These are phyloP conservation scores for Rhododendron mucronatum DNA, from an alignment of 148 eudicot species.

Conservation along the genomic window DNA sequence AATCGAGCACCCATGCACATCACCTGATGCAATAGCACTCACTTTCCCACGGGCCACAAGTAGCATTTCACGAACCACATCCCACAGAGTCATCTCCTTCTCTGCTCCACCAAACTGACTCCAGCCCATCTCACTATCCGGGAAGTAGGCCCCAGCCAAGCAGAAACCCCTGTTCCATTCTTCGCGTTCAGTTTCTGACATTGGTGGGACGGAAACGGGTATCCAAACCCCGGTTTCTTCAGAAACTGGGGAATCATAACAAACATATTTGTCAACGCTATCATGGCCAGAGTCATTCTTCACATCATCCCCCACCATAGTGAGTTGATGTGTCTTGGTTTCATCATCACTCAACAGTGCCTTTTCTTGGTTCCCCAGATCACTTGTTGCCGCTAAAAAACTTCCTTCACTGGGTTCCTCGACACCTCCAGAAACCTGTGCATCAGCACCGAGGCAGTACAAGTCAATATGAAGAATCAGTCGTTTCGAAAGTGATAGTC, in stretches of 20 bases:
- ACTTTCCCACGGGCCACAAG: slow-evolving; percentile 58
- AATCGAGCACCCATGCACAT: slow-evolving; percentile 27
- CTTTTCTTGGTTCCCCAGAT: slow-evolving; percentile 10
- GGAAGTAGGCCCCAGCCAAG: slow-evolving; percentile 39
- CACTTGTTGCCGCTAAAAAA: not conserved
- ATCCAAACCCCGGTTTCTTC: slow-evolving; percentile 71
- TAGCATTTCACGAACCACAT: slow-evolving; percentile 57
- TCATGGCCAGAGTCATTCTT: slow-evolving; percentile 15
- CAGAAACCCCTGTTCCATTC: slow-evolving; percentile 43
- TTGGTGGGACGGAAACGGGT: slow-evolving; percentile 60
- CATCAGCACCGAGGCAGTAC: slow-evolving; percentile 7
- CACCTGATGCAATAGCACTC: slow-evolving; percentile 49
- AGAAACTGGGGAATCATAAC: slow-evolving; percentile 48
- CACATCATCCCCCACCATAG: not conserved
- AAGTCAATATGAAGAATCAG: slow-evolving; percentile 8
- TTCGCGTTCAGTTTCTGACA: slow-evolving; percentile 42
- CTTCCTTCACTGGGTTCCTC: slow-evolving; percentile 14
- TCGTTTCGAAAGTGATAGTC: not conserved
- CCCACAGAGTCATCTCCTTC: slow-evolving; percentile 77
- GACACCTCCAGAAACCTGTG: slow-evolving; percentile 24
- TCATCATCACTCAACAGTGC: slow-evolving; percentile 3
- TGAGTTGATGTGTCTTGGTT: slow-evolving; percentile 1
- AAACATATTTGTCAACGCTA: slow-evolving; percentile 27
- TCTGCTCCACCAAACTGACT: slow-evolving; percentile 55
- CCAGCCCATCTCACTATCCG: slow-evolving; percentile 58